Conservation (phyloP, 306 rosid species). For the Spatholobus suberectus region DNA sequence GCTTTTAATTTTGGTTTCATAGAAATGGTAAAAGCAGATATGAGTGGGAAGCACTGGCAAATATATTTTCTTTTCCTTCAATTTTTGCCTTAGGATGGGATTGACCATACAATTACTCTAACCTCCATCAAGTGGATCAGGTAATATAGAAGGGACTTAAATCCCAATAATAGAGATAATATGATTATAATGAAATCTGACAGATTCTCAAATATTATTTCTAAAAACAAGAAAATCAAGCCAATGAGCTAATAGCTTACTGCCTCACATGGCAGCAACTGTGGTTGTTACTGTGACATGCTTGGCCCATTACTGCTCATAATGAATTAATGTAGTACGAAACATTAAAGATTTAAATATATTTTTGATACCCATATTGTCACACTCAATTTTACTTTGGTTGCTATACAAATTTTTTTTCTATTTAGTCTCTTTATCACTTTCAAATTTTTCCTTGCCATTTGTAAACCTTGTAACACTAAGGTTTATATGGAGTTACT, state of each 20-base stretch:
- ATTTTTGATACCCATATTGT: neutral
- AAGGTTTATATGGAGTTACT: neutral
- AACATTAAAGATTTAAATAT: neutral
- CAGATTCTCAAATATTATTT: conserved; percentile 5
- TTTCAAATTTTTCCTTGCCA: neutral
- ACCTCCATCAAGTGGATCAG: neutral
- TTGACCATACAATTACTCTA: neutral
- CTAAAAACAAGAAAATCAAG: neutral
- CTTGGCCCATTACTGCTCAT: neutral
- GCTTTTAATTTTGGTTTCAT: conserved; percentile 27
- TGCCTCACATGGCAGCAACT: neutral
- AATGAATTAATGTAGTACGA: neutral
- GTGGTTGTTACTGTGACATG: neutral
- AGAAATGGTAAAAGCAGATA: conserved; percentile 7
- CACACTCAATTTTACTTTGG: neutral
- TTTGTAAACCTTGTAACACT: neutral
- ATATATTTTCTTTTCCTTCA: neutral
- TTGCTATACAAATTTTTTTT: neutral
- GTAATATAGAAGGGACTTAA: neutral
- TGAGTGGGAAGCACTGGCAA: neutral
- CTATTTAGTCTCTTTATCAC: neutral
- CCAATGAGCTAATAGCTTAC: neutral
- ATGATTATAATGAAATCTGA: conserved; percentile 6
- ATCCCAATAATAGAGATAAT: neutral
- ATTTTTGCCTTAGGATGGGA: neutral